Evolutionary conservation across 495 filamentous ascomycete genomes (phyloP).

Genomic region (Talaromyces trachyspermus): DNA sequence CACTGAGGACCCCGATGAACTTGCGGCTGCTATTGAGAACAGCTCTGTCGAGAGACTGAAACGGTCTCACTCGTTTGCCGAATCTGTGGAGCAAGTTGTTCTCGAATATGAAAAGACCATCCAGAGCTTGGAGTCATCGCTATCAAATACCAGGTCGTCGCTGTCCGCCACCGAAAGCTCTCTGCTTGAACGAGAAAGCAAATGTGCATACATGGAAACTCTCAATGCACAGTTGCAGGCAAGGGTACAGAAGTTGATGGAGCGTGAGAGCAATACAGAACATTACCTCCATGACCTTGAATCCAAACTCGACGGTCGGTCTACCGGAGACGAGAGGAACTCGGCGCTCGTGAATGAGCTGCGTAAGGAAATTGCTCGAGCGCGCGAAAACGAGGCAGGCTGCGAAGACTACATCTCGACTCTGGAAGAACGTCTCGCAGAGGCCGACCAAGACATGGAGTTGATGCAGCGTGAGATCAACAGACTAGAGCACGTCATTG

Average conservation of each 20-base stretch:
- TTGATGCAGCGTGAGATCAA: constrained; percentile 95
- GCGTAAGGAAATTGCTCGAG: constrained; percentile 82
- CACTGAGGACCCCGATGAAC: constrained; percentile 50
- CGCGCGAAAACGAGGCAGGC: constrained; percentile 80
- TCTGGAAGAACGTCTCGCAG: constrained; percentile 89
- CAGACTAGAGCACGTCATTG: constrained; percentile 87
- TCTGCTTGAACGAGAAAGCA: constrained; percentile 87
- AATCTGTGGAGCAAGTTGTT: constrained; percentile 92
- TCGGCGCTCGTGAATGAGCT: constrained; percentile 75
- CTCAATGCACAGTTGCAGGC: constrained; percentile 83
- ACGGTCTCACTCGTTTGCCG: constrained; percentile 87
- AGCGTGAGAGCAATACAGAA: constrained; percentile 84
- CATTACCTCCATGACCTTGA: constrained; percentile 88
- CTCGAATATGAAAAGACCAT: constrained; percentile 99
- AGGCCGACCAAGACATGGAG: constrained; percentile 92
- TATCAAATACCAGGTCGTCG: constrained; percentile 81
- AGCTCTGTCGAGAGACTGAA: constrained; percentile 84
- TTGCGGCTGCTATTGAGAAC: constrained; percentile 55
- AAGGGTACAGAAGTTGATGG: constrained; percentile 80
- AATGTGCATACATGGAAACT: constrained; percentile 84
- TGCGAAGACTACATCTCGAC: constrained; percentile 97
- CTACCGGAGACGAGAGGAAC: constrained; percentile 88
- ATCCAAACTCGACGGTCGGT: constrained; percentile 78
- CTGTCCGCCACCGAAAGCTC: constrained; percentile 77
- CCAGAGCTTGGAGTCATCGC: constrained; percentile 81